Conservation (phyloP, 805 yeast genomes). For the Geotrichum ghanense region DNA sequence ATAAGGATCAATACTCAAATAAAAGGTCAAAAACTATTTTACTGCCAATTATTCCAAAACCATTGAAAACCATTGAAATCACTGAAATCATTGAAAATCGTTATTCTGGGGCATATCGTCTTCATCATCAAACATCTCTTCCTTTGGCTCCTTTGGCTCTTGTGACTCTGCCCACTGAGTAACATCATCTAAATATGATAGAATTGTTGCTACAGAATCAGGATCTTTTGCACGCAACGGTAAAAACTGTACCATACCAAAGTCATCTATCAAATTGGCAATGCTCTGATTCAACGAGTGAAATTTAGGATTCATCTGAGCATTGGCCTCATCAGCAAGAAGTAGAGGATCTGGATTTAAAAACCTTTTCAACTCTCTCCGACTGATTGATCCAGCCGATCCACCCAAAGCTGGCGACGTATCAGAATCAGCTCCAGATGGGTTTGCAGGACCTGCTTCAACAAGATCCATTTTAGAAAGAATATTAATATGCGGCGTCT, state of each 20-base stretch:
- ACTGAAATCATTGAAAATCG: not conserved
- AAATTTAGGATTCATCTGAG: slow-evolving; percentile 49
- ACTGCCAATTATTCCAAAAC: too few relatives aligned
- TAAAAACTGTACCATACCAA: slow-evolving; percentile 96
- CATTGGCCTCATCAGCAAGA: slow-evolving; percentile 40
- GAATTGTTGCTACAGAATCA: slow-evolving; percentile 66
- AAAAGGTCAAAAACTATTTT: too few relatives aligned
- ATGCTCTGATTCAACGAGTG: slow-evolving; percentile 65
- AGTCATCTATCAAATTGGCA: slow-evolving; percentile 88
- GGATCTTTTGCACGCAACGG: slow-evolving; percentile 76
- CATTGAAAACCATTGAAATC: too few relatives aligned
- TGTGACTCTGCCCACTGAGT: slow-evolving; percentile 97
- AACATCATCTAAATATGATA: slow-evolving; percentile 89
- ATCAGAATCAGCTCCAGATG: slow-evolving; percentile 34
- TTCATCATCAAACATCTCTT: slow-evolving; percentile 31
- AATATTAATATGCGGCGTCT: slow-evolving; percentile 88
- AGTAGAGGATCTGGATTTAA: slow-evolving; percentile 87
- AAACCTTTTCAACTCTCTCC: slow-evolving; percentile 68
- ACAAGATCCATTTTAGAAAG: slow-evolving; percentile 80
- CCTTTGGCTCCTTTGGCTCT: slow-evolving; percentile 94
- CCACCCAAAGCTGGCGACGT: not conserved
- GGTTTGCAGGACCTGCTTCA: slow-evolving; percentile 24
- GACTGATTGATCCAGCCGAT: slow-evolving; percentile 33
- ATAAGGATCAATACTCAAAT: too few relatives aligned
- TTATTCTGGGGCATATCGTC: not conserved